Percentiles rank a stretch among this genome's conserved stretches.
Conservation (phyloP, 768 basidiomycete genomes). For the Boletus fagicola region DNA sequence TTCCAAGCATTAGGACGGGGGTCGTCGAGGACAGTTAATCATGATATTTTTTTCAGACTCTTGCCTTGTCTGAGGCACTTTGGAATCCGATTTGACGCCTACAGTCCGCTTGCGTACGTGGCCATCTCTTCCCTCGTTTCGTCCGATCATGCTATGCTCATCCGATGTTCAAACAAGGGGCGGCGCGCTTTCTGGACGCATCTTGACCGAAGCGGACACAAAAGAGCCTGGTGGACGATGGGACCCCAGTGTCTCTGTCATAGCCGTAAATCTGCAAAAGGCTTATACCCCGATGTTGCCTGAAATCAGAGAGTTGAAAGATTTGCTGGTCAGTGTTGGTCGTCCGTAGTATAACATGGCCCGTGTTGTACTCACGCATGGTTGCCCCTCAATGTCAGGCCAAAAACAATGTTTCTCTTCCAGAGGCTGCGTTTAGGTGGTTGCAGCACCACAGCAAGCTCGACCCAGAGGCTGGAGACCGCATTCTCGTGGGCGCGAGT, state of each 20-base stretch:
- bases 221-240: conserved; percentile 7
- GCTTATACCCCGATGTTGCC: conserved; percentile 14
- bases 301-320: conserved; percentile 17
- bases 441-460: conserved; percentile 24
- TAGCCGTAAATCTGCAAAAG: neutral
- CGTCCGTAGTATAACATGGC: neutral
- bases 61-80: conserved; percentile 44
- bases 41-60: conserved; percentile 18
- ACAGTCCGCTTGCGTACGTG: conserved; percentile 23
- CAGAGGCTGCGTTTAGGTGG: conserved; percentile 21
- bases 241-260: conserved; percentile 5
- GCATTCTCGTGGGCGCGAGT: conserved; percentile 39
- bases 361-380: neutral
- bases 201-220: conserved; percentile 8
- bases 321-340: conserved; percentile 6
- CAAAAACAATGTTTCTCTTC: conserved; percentile 8
- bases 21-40: too few relatives aligned
- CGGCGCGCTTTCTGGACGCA: conserved; percentile 12
- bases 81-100: conserved; percentile 40
- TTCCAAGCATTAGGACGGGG: too few relatives aligned
- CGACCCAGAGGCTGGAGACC: conserved; percentile 18
- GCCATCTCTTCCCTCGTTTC: neutral
- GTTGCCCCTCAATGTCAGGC: neutral
- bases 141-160: neutral
- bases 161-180: conserved; percentile 3